Conservation (phyloP, 192 early-diverging fungal species). For the Kappamyces sp. region DNA sequence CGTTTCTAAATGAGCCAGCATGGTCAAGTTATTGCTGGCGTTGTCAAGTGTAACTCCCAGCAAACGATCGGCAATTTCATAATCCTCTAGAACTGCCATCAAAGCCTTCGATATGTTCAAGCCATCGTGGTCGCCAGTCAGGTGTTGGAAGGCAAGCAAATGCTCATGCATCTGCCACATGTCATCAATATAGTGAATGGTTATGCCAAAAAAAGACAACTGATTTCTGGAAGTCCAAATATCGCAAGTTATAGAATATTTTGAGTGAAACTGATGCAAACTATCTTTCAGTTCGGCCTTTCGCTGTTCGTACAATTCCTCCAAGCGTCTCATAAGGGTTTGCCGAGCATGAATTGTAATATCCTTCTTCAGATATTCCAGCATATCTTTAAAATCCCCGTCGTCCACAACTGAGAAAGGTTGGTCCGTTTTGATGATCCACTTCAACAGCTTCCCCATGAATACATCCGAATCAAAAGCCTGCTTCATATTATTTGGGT, state of each 20-base stretch:
- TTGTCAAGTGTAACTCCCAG: not conserved
- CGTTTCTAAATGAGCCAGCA: not conserved
- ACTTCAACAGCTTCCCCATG: not conserved
- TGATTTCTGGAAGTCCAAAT: not conserved
- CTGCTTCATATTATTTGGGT: too few species aligned
- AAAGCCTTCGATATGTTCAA: not conserved
- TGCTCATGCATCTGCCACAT: not conserved
- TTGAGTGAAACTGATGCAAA: not conserved
- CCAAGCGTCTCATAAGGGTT: not conserved
- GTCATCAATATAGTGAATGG: conserved; percentile 6
- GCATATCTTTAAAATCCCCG: not conserved
- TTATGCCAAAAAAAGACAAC: not conserved
- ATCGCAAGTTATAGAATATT: conserved; percentile 2
- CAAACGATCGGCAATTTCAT: not conserved
- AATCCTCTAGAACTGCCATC: not conserved
- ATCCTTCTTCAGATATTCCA: not conserved
- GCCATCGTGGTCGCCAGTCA: not conserved
- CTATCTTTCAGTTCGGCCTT: not conserved
- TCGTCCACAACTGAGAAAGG: not conserved
- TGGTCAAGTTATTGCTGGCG: not conserved
- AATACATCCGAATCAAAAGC: too few species aligned
- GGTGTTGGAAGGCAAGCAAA: not conserved
- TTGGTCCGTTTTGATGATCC: conserved; percentile 5
- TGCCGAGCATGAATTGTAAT: not conserved
- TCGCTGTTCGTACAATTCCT: not conserved